Evolutionary conservation across 805 yeast species (phyloP).

Genomic region (Candida caryicola): DNA sequence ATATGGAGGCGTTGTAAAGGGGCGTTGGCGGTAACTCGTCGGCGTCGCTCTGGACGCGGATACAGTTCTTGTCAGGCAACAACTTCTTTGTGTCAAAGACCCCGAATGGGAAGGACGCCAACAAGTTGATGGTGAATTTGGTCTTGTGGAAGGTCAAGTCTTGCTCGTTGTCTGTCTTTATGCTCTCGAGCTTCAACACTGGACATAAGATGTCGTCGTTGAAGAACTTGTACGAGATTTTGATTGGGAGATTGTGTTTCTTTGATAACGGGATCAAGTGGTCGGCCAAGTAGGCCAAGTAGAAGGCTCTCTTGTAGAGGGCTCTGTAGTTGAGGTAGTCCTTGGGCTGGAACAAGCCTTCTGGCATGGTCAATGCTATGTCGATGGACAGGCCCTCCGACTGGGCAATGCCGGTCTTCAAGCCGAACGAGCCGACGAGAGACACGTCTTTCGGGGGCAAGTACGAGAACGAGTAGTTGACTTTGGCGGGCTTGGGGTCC

Average conservation of each 20-base stretch:
- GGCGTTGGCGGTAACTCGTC: slow-evolving; percentile 72
- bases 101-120: slow-evolving; percentile 70
- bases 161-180: slow-evolving; percentile 44
- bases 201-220: slow-evolving; percentile 81
- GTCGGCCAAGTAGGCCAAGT: slow-evolving; percentile 74
- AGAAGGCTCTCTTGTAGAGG: slow-evolving; percentile 84
- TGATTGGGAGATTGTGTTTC: slow-evolving; percentile 57
- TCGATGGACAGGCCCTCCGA: slow-evolving; percentile 66
- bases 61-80: slow-evolving; percentile 76
- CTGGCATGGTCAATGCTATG: slow-evolving; percentile 80
- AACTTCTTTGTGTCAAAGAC: slow-evolving; percentile 74
- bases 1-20: slow-evolving; percentile 75
- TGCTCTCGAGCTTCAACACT: slow-evolving; percentile 60
- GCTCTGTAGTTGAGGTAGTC: slow-evolving; percentile 90
- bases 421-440: slow-evolving; percentile 84
- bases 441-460: slow-evolving; percentile 70
- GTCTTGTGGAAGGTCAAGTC: slow-evolving; percentile 62
- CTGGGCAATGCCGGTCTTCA: slow-evolving; percentile 64
- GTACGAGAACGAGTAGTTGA: slow-evolving; percentile 71
- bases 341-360: slow-evolving; percentile 69
- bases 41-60: slow-evolving; percentile 58
- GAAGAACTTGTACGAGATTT: slow-evolving; percentile 59
- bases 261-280: slow-evolving; percentile 53
- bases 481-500: slow-evolving; percentile 78
- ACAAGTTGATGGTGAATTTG: slow-evolving; percentile 65